These are phyloP conservation scores for Chaetomium sp. DNA, from an alignment of 2,329 filamentous ascomycete genomes.

Conservation along the genomic window DNA sequence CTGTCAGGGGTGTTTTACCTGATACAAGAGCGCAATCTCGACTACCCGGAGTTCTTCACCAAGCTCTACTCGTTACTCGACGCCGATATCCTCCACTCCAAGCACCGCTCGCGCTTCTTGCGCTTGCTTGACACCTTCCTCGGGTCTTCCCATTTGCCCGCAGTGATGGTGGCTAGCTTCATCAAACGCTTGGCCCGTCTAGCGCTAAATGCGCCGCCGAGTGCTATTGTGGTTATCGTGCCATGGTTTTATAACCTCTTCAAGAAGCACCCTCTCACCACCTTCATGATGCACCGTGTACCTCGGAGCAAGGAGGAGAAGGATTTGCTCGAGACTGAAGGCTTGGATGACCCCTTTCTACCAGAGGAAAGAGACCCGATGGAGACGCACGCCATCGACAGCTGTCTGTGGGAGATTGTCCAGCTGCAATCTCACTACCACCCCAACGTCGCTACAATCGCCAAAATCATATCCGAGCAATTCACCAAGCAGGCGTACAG, in stretches of 20 bases:
- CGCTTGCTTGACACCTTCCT: slow-evolving; percentile 89
- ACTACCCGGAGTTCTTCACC: slow-evolving; percentile 90
- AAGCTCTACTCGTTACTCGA: slow-evolving; percentile 95
- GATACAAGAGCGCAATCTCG: slow-evolving; percentile 89
- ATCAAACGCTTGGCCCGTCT: slow-evolving; percentile 89
- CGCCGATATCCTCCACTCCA: slow-evolving; percentile 83
- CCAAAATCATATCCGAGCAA: slow-evolving; percentile 92
- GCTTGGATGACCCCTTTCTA: slow-evolving; percentile 73
- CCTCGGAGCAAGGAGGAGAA: slow-evolving; percentile 60
- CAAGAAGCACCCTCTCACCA: slow-evolving; percentile 84
- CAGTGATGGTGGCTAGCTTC: slow-evolving; percentile 88
- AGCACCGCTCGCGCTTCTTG: slow-evolving; percentile 91
- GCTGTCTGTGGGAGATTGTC: slow-evolving; percentile 91
- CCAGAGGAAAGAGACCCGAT: slow-evolving; percentile 78
- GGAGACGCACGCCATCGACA: slow-evolving; percentile 84
- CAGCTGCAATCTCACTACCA: slow-evolving; percentile 92
- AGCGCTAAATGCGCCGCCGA: slow-evolving; percentile 83
- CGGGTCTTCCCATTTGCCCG: slow-evolving; percentile 87
- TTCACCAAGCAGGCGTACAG: slow-evolving; percentile 96
- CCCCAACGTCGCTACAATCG: slow-evolving; percentile 91
- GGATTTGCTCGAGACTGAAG: slow-evolving; percentile 61
- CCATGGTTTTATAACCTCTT: slow-evolving; percentile 96
- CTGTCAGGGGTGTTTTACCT: slow-evolving; percentile 93
- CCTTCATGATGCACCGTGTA: slow-evolving; percentile 92
- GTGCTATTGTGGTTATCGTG: slow-evolving; percentile 83